Evolutionary conservation across 345 rosid species (phyloP).

Genomic region (Mercurialis annua): DNA sequence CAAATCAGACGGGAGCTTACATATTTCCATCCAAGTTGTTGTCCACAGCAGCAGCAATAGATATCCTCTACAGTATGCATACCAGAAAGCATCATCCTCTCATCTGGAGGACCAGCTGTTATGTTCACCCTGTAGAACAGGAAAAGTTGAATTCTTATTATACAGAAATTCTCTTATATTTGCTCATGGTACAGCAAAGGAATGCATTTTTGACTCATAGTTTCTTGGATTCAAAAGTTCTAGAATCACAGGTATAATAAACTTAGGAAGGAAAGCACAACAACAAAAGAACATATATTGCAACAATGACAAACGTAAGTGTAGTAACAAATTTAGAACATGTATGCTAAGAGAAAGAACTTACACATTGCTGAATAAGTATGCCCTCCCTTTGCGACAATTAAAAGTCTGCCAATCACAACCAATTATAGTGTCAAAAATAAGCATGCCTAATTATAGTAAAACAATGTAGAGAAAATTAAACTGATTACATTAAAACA

Average conservation of each 20-base stretch:
- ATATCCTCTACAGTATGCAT: constrained; percentile 45
- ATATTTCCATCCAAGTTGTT: constrained; percentile 51
- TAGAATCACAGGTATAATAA: neutral
- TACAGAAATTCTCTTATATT: neutral
- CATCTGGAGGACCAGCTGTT: constrained; percentile 35
- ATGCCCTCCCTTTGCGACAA: constrained; percentile 45
- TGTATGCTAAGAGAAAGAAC: constrained; percentile 12
- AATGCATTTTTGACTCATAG: neutral
- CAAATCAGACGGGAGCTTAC: constrained; percentile 21
- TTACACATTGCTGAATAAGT: constrained; percentile 44
- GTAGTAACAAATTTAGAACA: neutral
- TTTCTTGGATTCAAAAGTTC: neutral
- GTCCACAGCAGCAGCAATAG: constrained; percentile 47
- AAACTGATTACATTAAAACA: neutral
- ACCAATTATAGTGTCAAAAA: constrained; percentile 14
- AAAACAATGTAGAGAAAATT: neutral
- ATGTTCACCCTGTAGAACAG: constrained; percentile 32
- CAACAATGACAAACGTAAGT: neutral
- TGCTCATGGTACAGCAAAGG: neutral
- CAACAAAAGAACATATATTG: neutral
- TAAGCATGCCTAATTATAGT: neutral
- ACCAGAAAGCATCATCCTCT: constrained; percentile 42
- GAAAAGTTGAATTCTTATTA: neutral
- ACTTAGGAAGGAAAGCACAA: neutral
- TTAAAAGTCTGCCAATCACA: constrained; percentile 32